These are phyloP conservation scores for Phytophthora vignae DNA, from an alignment of 352 stramenopile genomes.

Conservation along the genomic window DNA sequence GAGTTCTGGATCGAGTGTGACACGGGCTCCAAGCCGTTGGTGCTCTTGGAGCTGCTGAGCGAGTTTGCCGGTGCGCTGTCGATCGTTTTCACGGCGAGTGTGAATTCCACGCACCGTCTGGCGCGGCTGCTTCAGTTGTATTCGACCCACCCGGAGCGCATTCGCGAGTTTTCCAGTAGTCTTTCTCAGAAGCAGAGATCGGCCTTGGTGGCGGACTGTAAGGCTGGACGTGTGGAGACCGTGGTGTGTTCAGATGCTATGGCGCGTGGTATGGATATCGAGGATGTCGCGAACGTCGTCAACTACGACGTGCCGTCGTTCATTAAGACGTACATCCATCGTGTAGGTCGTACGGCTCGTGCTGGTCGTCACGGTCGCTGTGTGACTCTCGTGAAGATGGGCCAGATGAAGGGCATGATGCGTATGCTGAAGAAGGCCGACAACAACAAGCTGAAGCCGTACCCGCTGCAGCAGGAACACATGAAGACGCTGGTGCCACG, in stretches of 20 bases:
- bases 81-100: conserved; percentile 97
- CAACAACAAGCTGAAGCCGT: conserved; percentile 76
- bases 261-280: conserved; percentile 94
- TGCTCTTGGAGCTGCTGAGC: conserved; percentile 94
- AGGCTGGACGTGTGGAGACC: conserved; percentile 65
- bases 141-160: conserved; percentile 53
- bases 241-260: conserved; percentile 94
- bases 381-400: conserved; percentile 87
- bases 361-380: conserved; percentile 76
- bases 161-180: conserved; percentile 86
- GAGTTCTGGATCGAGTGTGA: conserved; percentile 95
- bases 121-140: conserved; percentile 94
- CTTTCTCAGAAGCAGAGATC: conserved; percentile 86
- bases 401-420: conserved; percentile 81
- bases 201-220: conserved; percentile 80
- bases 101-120: conserved; percentile 97
- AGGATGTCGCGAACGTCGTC: conserved; percentile 92
- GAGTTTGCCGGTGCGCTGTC: conserved; percentile 77
- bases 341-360: conserved; percentile 84
- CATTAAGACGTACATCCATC: conserved; percentile 93
- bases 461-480: conserved; percentile 67
- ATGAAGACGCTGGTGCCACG: conserved; percentile 84
- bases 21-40: conserved; percentile 94
- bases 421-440: conserved; percentile 89
- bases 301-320: conserved; percentile 95